Conservation (phyloP, 192 early-diverging fungal species). For the Linnemannia zychae region DNA sequence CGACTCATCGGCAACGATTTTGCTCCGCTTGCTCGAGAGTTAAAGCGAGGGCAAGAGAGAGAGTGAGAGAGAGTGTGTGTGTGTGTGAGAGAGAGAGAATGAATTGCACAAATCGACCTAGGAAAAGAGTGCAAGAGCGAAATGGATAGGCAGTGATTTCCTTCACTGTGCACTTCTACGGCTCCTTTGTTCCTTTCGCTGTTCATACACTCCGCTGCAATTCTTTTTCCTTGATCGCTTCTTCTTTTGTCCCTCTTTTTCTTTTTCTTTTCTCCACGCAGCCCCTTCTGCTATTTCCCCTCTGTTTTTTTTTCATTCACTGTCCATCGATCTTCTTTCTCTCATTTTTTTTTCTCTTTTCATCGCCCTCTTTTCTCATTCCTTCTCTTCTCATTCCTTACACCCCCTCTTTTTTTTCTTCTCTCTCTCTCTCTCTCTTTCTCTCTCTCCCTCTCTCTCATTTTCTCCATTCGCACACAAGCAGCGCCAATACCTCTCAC, state of each 20-base stretch:
- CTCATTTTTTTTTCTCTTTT: neutral
- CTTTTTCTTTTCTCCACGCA: neutral
- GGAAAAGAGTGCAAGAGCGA: neutral
- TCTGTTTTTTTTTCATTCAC: neutral
- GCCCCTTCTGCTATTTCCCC: neutral
- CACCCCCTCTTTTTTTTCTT: neutral
- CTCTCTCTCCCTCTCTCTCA: neutral
- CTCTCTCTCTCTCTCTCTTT: neutral
- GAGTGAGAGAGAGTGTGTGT: neutral
- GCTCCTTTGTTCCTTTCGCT: neutral
- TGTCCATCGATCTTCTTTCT: neutral
- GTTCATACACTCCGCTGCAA: neutral
- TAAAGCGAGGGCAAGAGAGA: neutral
- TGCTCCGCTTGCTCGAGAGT: no score
- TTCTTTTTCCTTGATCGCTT: neutral
- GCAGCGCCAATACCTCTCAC: no score
- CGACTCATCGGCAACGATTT: no score
- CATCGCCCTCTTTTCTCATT: neutral
- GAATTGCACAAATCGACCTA: no score
- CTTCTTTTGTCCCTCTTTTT: conserved; percentile 4
- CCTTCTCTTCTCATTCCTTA: neutral
- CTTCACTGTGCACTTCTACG: neutral
- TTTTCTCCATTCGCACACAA: neutral
- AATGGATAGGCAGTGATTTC: neutral
- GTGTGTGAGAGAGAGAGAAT: neutral